A percentile compares a stretch with the other conserved stretches of the same genome.
Conservation (phyloP, 2,329 filamentous ascomycete species). For the Aspergillus sergii region DNA sequence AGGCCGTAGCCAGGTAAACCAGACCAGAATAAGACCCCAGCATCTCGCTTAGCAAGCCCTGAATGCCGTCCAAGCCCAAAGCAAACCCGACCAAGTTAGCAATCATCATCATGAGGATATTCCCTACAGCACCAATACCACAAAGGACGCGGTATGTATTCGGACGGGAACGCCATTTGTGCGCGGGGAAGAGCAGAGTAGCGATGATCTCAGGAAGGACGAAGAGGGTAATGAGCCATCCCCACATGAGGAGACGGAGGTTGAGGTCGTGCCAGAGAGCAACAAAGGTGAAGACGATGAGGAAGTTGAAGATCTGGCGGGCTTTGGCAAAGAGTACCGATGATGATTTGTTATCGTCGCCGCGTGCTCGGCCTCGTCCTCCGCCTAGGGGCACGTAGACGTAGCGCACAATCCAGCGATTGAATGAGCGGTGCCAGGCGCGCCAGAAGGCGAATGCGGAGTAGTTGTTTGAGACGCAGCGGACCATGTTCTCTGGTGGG, state of each 20-base stretch:
- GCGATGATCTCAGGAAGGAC: slow-evolving; percentile 85
- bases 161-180: slow-evolving; percentile 69
- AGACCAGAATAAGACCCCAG: slow-evolving; percentile 75
- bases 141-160: slow-evolving; percentile 78
- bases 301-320: slow-evolving; percentile 70
- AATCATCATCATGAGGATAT: slow-evolving; percentile 92
- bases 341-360: slow-evolving; percentile 30
- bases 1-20: slow-evolving; percentile 72
- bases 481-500: slow-evolving; percentile 96
- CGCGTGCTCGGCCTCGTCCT: slow-evolving; percentile 38
- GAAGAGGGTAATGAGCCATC: slow-evolving; percentile 93
- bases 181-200: slow-evolving; percentile 69
- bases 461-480: slow-evolving; percentile 95
- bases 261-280: slow-evolving; percentile 98
- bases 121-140: slow-evolving; percentile 76
- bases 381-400: slow-evolving; percentile 92
- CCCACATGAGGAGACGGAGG: slow-evolving; percentile 87
- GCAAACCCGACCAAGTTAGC: slow-evolving; percentile 96
- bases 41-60: slow-evolving; percentile 74
- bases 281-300: slow-evolving; percentile 92
- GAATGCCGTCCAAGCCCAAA: slow-evolving; percentile 83
- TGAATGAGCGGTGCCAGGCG: slow-evolving; percentile 92
- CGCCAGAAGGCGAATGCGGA: slow-evolving; percentile 92
- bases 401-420: slow-evolving; percentile 92
- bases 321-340: slow-evolving; percentile 51